phyloP scores from a whole-genome alignment of 2,329 filamentous ascomycete genomes.

The Leptographium radiaticola region DNA sequence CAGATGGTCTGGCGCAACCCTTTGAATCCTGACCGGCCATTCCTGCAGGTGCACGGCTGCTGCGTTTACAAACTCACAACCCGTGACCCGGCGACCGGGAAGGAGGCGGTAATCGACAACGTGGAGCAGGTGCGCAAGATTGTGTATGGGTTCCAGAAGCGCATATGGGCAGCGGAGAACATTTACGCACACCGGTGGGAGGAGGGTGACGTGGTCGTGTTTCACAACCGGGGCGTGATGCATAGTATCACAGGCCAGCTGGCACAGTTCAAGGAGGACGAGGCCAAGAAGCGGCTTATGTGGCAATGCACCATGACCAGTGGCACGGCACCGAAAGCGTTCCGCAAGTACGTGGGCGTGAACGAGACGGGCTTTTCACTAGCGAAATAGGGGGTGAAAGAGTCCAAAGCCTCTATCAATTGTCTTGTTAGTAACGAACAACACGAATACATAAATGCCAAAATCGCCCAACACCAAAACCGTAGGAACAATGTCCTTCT shows the following conservation, averaged over 20 bases:
- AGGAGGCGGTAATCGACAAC: slow-evolving; percentile 5
- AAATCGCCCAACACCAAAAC: too few relatives aligned
- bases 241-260: slow-evolving; percentile 69
- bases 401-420: not conserved
- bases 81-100: slow-evolving; percentile 3
- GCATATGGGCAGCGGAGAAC: slow-evolving; percentile 34
- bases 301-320: slow-evolving; percentile 57
- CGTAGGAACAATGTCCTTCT: too few relatives aligned
- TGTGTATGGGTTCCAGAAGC: slow-evolving; percentile 7
- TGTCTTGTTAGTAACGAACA: too few relatives aligned
- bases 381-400: not conserved
- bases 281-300: slow-evolving; percentile 61
- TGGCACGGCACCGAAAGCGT: slow-evolving; percentile 7
- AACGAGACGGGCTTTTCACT: slow-evolving; percentile 10
- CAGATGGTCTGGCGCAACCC: slow-evolving; percentile 70
- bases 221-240: slow-evolving; percentile 64
- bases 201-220: slow-evolving; percentile 62
- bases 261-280: slow-evolving; percentile 20
- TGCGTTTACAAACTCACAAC: slow-evolving; percentile 8
- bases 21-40: slow-evolving; percentile 24
- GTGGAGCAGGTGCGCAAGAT: slow-evolving; percentile 10
- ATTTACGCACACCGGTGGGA: slow-evolving; percentile 69
- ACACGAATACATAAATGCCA: too few relatives aligned
- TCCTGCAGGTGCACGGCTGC: slow-evolving; percentile 10
- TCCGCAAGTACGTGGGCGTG: slow-evolving; percentile 4